These are phyloP conservation scores for Irpex rosettiformis DNA, from an alignment of 1,284 basidiomycete genomes.

Conservation along the genomic window DNA sequence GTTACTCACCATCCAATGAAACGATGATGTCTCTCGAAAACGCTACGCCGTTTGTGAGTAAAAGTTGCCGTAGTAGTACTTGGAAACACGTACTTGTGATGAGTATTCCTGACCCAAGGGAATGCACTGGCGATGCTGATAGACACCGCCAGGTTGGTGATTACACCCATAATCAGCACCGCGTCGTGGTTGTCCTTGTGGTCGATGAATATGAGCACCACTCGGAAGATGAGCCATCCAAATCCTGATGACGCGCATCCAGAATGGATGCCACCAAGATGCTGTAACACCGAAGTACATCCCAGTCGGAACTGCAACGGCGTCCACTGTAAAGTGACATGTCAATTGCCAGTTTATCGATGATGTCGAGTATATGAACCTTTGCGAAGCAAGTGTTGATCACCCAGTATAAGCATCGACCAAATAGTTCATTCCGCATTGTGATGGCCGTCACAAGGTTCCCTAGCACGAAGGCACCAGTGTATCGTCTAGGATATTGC, in stretches of 20 bases:
- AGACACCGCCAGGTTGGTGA: conserved; percentile 54
- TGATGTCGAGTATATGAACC: conserved; percentile 30
- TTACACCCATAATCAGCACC: conserved; percentile 54
- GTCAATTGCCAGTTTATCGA: not conserved
- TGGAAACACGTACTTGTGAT: conserved; percentile 53
- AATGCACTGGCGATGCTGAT: conserved; percentile 61
- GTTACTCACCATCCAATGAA: conserved; percentile 62
- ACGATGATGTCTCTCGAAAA: conserved; percentile 68
- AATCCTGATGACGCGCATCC: conserved; percentile 64
- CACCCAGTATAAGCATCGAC: conserved; percentile 53
- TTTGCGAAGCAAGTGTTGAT: conserved; percentile 62
- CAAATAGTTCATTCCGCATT: conserved; percentile 54
- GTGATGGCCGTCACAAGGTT: conserved; percentile 38
- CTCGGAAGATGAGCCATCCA: conserved; percentile 59
- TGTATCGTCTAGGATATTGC: conserved; percentile 56
- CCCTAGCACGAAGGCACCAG: conserved; percentile 59
- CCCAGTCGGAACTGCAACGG: conserved; percentile 57
- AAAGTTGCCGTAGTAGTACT: conserved; percentile 5
- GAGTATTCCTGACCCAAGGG: conserved; percentile 64
- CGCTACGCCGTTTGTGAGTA: conserved; percentile 34
- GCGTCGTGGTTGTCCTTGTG: conserved; percentile 50
- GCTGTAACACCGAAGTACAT: conserved; percentile 62
- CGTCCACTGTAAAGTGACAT: conserved; percentile 51
- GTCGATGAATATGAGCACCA: conserved; percentile 50
- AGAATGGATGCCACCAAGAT: conserved; percentile 70